Conservation (phyloP, 1,284 basidiomycete species). For the Fomitopsis schrenkii region DNA sequence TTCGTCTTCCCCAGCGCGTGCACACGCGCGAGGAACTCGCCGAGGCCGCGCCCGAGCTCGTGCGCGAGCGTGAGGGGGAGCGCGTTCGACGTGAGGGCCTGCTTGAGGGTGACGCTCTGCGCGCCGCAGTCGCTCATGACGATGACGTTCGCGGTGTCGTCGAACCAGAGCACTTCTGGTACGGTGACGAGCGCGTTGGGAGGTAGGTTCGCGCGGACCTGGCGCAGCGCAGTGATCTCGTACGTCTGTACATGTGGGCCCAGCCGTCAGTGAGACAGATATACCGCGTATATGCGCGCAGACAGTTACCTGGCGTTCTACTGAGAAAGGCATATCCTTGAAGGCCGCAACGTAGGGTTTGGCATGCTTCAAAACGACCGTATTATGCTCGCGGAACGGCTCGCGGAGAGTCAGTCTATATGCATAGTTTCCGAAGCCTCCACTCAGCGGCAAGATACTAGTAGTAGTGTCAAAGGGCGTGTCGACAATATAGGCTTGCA, state of each 20-base stretch:
- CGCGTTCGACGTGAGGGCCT: constrained; percentile 37
- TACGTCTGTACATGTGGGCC: constrained; percentile 33
- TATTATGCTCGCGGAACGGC: constrained; percentile 35
- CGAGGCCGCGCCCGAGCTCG: constrained; percentile 46
- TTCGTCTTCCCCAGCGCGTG: constrained; percentile 39
- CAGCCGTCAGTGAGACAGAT: not conserved
- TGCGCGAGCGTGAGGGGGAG: constrained; percentile 30
- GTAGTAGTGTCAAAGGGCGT: constrained; percentile 35
- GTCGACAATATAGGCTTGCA: constrained; percentile 32
- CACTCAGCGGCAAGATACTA: constrained; percentile 34
- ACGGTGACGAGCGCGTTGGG: constrained; percentile 37
- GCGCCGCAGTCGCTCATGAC: constrained; percentile 60
- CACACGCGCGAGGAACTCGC: constrained; percentile 44
- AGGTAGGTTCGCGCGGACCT: constrained; percentile 32
- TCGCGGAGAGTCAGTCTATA: constrained; percentile 42
- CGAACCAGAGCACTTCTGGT: constrained; percentile 46
- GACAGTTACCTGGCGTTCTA: constrained; percentile 50
- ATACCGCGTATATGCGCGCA: not conserved
- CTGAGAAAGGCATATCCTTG: constrained; percentile 30
- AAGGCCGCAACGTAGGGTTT: constrained; percentile 34
- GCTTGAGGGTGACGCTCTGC: constrained; percentile 40
- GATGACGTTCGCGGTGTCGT: constrained; percentile 42
- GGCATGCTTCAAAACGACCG: constrained; percentile 55
- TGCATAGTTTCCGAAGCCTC: constrained; percentile 50
- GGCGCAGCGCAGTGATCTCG: constrained; percentile 47